These are phyloP conservation scores for Botryotinia calthae DNA, from an alignment of 2,329 filamentous ascomycete genomes.

Conservation along the genomic window DNA sequence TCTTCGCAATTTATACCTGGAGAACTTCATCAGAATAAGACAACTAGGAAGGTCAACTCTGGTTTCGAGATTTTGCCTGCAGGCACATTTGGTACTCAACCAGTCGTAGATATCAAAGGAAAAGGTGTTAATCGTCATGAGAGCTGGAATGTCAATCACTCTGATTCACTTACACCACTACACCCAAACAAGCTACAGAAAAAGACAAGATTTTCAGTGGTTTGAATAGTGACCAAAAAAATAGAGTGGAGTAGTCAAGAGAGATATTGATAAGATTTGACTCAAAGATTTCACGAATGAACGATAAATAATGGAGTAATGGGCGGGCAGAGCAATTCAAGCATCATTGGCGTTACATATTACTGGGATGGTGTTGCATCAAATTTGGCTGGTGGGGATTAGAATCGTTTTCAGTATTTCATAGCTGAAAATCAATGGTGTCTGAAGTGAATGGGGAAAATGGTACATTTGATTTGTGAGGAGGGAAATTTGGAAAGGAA, in stretches of 20 bases:
- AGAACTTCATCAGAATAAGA: constrained; percentile 41
- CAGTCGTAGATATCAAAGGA: constrained; percentile 22
- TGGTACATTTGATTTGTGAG: not conserved
- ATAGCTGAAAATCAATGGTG: not conserved
- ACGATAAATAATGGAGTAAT: not conserved
- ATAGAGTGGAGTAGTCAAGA: not conserved
- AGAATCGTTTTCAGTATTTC: constrained; percentile 16
- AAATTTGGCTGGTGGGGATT: not conserved
- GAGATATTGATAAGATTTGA: not conserved
- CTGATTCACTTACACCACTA: constrained; percentile 21
- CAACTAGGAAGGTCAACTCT: constrained; percentile 41
- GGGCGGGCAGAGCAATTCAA: not conserved
- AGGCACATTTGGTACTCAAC: constrained; percentile 39
- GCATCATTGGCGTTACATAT: constrained; percentile 2
- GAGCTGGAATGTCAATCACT: constrained; percentile 24
- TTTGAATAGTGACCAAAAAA: not conserved
- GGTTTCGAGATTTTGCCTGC: constrained; percentile 44
- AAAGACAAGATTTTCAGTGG: constrained; percentile 11
- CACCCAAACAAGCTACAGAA: constrained; percentile 19
- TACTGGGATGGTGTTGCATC: not conserved
- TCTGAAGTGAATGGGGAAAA: not conserved
- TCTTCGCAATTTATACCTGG: constrained; percentile 41
- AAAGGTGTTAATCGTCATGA: constrained; percentile 21
- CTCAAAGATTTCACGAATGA: not conserved
- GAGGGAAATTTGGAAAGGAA: constrained; percentile 11